Conservation (phyloP, 2,329 filamentous ascomycete species). For the Trichoderma lentiforme region DNA sequence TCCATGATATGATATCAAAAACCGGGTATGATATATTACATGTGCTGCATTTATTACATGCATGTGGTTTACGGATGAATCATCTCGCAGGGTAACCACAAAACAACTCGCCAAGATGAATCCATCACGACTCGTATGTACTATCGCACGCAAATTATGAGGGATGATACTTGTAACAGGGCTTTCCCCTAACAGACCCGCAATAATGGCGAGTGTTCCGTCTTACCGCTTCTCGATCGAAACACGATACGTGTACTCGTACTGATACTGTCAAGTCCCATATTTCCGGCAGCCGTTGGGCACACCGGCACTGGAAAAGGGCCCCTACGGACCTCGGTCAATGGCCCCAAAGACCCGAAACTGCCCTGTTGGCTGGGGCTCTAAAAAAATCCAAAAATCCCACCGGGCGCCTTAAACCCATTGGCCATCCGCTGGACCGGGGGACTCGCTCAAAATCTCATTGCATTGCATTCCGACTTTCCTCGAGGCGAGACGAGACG, state of each 20-base stretch:
- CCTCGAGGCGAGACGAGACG: background rate
- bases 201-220: background rate
- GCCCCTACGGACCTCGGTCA: slow-evolving; percentile 11
- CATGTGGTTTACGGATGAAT: background rate
- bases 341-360: slow-evolving; percentile 7
- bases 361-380: background rate
- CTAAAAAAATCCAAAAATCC: background rate
- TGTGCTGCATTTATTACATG: background rate
- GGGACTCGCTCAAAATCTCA: background rate
- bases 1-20: background rate
- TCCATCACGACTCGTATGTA: background rate
- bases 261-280: background rate
- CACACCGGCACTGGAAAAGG: background rate
- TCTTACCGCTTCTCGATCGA: slow-evolving; percentile 1
- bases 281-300: slow-evolving; percentile 11
- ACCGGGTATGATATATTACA: background rate
- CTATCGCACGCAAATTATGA: background rate
- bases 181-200: slow-evolving; percentile 1
- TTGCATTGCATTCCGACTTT: background rate
- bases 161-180: background rate
- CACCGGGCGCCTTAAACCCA: background rate
- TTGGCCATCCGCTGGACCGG: background rate
- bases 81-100: background rate
- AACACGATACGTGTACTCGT: background rate
- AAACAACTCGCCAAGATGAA: background rate